Conservation (phyloP, 441 rosid species). For the Theobroma grandiflorum region DNA sequence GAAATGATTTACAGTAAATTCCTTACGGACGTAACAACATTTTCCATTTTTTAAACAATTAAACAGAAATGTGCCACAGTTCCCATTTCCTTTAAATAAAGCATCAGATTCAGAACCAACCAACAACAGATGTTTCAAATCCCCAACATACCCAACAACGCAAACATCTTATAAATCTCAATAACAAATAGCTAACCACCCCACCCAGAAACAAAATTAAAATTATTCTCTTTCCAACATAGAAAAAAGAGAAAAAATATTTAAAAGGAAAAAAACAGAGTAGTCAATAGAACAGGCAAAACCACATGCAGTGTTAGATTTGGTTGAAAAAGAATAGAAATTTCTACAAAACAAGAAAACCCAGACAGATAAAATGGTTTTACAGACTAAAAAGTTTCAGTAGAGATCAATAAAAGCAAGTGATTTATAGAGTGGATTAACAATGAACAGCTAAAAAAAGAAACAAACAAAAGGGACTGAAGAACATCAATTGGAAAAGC, state of each 20-base stretch:
- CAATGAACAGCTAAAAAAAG: neutral
- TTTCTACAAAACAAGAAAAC: neutral
- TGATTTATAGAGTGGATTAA: neutral
- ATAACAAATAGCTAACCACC: neutral
- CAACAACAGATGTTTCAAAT: neutral
- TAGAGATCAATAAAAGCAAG: neutral
- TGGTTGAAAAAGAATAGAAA: neutral
- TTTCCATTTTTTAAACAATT: neutral
- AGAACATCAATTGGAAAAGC: neutral
- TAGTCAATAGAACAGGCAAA: neutral
- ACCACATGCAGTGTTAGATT: slow-evolving; percentile 1
- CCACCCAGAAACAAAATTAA: neutral
- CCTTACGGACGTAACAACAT: neutral
- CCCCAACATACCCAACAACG: neutral
- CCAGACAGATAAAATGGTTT: neutral
- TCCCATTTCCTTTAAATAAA: neutral
- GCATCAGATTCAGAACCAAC: neutral
- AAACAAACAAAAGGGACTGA: neutral
- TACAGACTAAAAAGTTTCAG: neutral
- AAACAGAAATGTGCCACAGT: neutral
- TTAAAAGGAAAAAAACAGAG: neutral
- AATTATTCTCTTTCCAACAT: neutral
- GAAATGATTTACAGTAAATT: neutral
- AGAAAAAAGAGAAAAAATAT: neutral
- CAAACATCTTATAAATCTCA: neutral